phyloP scores from a whole-genome alignment of 176 grass and related monocot genomes.

The Leersia perrieri region DNA sequence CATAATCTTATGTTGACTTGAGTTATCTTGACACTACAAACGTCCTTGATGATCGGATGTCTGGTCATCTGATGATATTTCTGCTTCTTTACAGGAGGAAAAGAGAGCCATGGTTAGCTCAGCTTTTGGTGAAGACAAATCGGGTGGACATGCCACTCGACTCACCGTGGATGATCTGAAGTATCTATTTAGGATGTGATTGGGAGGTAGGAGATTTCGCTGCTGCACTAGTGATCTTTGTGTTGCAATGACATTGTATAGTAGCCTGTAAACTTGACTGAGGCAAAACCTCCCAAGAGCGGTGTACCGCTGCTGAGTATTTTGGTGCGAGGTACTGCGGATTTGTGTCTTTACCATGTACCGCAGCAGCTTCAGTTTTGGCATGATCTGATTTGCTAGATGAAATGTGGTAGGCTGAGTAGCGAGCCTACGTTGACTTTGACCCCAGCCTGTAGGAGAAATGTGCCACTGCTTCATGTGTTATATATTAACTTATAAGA shows the following conservation, averaged over 20 bases:
- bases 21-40: not conserved
- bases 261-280: constrained; percentile 1
- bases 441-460: constrained; percentile 22
- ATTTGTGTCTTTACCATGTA: not conserved
- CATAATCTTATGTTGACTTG: not conserved
- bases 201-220: not conserved
- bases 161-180: constrained; percentile 87
- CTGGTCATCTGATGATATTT: not conserved
- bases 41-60: not conserved
- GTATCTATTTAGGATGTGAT: constrained; percentile 77
- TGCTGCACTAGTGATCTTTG: not conserved
- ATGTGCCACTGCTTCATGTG: not conserved
- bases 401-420: not conserved
- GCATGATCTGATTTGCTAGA: constrained; percentile 19
- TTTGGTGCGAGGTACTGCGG: not conserved
- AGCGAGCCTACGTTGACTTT: constrained; percentile 28
- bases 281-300: not conserved
- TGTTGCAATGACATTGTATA: not conserved
- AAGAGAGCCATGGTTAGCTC: constrained; percentile 92
- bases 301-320: not conserved
- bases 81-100: constrained; percentile 67
- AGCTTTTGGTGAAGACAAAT: constrained; percentile 87
- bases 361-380: constrained; percentile 40
- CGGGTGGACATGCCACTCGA: constrained; percentile 52
- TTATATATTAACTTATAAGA: too few relatives aligned